Conservation (phyloP, 805 yeast genomes). For the Saturnispora silvae region DNA sequence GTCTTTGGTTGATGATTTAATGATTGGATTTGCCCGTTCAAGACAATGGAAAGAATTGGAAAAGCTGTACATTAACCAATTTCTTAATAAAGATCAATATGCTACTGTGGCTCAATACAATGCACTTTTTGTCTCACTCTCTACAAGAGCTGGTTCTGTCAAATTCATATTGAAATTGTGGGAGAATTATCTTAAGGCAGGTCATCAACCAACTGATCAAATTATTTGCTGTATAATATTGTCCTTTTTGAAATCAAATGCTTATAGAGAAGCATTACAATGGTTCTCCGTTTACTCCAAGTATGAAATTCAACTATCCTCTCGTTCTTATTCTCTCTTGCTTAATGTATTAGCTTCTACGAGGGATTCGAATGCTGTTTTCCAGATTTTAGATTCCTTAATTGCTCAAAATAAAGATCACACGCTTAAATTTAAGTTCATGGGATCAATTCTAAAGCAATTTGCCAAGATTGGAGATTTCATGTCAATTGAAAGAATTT, state of each 20-base stretch:
- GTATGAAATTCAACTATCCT: slow-evolving; percentile 22
- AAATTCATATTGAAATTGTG: slow-evolving; percentile 28
- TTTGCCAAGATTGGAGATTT: slow-evolving; percentile 19
- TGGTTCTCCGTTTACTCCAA: slow-evolving; percentile 28
- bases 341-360: slow-evolving; percentile 28
- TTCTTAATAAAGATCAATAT: slow-evolving; percentile 40
- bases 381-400: slow-evolving; percentile 24
- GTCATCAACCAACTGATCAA: slow-evolving; percentile 35
- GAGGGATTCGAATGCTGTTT: slow-evolving; percentile 28
- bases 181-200: slow-evolving; percentile 36
- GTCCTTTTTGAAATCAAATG: slow-evolving; percentile 28
- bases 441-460: slow-evolving; percentile 12
- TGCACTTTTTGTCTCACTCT: slow-evolving; percentile 51
- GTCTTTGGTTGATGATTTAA: slow-evolving; percentile 10
- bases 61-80: slow-evolving; percentile 43
- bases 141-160: slow-evolving; percentile 38
- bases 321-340: slow-evolving; percentile 26
- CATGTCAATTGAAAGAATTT: slow-evolving; percentile 17
- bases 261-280: slow-evolving; percentile 27
- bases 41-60: slow-evolving; percentile 42
- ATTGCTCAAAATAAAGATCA: slow-evolving; percentile 4
- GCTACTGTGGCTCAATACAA: slow-evolving; percentile 46
- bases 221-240: slow-evolving; percentile 37
- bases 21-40: slow-evolving; percentile 15
- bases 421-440: slow-evolving; percentile 11